Evolutionary conservation across 2,329 filamentous ascomycete species (phyloP).

Genomic region (Epichloe scottii): DNA sequence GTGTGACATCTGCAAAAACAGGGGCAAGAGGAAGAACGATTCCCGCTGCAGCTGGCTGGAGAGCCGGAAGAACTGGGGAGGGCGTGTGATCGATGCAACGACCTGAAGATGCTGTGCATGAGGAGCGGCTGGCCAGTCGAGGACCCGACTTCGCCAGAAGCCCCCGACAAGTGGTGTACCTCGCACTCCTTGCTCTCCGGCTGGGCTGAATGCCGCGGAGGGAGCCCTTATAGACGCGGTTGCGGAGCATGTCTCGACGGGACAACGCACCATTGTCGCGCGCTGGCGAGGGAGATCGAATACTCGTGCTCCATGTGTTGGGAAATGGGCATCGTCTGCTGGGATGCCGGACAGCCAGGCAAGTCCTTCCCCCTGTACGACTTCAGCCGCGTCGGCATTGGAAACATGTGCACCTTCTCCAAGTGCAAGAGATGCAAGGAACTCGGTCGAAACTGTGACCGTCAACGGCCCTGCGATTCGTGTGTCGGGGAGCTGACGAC

Average conservation of each 20-base stretch:
- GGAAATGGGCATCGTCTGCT: constrained; percentile 19
- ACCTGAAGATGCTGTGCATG: constrained; percentile 11
- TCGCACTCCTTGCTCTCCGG: constrained; percentile 6
- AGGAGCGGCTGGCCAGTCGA: constrained; percentile 7
- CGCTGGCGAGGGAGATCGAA: constrained; percentile 3
- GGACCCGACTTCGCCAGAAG: constrained; percentile 1
- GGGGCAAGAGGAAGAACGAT: constrained; percentile 1
- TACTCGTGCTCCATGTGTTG: constrained; percentile 17
- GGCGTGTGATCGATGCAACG: constrained; percentile 12
- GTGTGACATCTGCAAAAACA: constrained; percentile 13
- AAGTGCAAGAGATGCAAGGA: constrained; percentile 14
- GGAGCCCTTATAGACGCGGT: constrained; percentile 7
- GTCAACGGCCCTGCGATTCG: constrained; percentile 25
- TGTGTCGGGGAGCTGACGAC: constrained; percentile 12
- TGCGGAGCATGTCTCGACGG: constrained; percentile 9
- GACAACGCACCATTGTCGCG: constrained; percentile 10
- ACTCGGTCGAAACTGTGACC: constrained; percentile 19
- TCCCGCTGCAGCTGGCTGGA: constrained; percentile 13
- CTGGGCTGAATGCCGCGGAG: constrained; percentile 9
- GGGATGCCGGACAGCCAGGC: background rate
- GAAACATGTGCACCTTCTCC: constrained; percentile 14
- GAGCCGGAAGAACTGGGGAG: constrained; percentile 10
- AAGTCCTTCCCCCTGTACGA: constrained; percentile 14
- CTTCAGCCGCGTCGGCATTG: constrained; percentile 20
- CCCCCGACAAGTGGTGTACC: constrained; percentile 9